phyloP scores from a whole-genome alignment of 768 basidiomycete genomes.

The Pilatotrama ljubarskyi region DNA sequence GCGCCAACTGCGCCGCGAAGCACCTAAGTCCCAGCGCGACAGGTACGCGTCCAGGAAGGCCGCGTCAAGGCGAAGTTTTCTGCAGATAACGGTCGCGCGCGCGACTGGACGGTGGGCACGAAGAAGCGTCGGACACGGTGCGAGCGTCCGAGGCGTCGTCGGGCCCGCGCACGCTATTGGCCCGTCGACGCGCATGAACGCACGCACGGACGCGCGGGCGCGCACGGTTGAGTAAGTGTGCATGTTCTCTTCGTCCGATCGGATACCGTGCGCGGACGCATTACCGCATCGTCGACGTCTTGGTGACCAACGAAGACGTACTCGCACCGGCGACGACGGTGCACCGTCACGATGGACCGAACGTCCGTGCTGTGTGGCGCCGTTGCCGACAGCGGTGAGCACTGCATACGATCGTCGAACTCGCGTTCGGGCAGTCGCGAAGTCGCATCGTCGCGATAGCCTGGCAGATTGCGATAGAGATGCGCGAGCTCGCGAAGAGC shows the following conservation, averaged over 20 bases:
- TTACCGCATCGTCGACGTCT: not conserved
- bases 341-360: not conserved
- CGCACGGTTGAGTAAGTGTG: constrained; percentile 1
- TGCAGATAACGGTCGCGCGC: not conserved
- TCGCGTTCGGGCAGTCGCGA: not conserved
- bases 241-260: constrained; percentile 12
- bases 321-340: not conserved
- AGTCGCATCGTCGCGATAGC: not conserved
- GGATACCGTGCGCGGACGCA: constrained; percentile 1
- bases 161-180: constrained; percentile 10
- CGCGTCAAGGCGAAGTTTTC: not conserved
- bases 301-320: constrained; percentile 11
- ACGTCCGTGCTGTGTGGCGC: not conserved
- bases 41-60: not conserved
- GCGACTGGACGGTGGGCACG: not conserved
- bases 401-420: not conserved
- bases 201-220: not conserved
- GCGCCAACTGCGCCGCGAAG: not conserved
- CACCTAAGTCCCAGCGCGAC: not conserved
- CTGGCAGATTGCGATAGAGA: not conserved
- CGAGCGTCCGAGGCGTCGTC: constrained; percentile 7
- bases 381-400: not conserved
- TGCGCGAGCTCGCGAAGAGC: not conserved
- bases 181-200: not conserved
- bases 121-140: constrained; percentile 7